Evolutionary conservation across 768 basidiomycete species (phyloP).

Genomic region (Russula sp.): DNA sequence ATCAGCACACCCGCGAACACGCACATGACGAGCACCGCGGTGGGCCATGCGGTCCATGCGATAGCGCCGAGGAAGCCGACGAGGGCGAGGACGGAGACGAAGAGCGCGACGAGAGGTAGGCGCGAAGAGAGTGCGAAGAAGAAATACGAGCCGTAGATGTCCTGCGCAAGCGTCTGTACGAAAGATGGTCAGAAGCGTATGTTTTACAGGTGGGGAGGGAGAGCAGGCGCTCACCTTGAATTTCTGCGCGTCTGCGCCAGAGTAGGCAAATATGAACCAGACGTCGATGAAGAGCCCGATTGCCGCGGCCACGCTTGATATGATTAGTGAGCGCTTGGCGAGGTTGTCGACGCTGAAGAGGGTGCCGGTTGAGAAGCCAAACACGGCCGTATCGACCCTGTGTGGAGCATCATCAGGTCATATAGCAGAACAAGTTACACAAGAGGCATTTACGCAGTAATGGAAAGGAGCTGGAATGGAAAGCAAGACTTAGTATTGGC

Average conservation of each 20-base stretch:
- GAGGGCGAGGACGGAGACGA: slow-evolving; percentile 47
- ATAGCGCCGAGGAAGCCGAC: slow-evolving; percentile 54
- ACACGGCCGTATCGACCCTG: slow-evolving; percentile 48
- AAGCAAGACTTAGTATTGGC: background rate
- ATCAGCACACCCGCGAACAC: slow-evolving; percentile 51
- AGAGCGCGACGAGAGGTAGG: slow-evolving; percentile 54
- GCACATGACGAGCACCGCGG: slow-evolving; percentile 51
- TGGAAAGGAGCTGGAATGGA: slow-evolving; percentile 43
- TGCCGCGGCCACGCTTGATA: slow-evolving; percentile 53
- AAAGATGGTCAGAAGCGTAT: background rate
- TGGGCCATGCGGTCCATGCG: slow-evolving; percentile 57
- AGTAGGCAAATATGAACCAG: slow-evolving; percentile 62
- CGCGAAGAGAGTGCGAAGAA: slow-evolving; percentile 65
- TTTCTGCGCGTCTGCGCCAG: slow-evolving; percentile 41
- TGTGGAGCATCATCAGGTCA: slow-evolving; percentile 2
- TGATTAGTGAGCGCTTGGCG: slow-evolving; percentile 45
- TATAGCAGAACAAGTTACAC: background rate
- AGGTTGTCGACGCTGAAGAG: slow-evolving; percentile 43
- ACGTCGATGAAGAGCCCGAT: slow-evolving; percentile 56
- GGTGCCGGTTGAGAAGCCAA: slow-evolving; percentile 47
- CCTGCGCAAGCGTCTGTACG: slow-evolving; percentile 40
- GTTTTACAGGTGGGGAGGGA: background rate
- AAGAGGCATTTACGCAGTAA: slow-evolving; percentile 42
- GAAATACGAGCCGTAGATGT: slow-evolving; percentile 52
- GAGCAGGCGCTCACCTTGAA: slow-evolving; percentile 43